These are phyloP conservation scores for Triangularia verruculosa DNA, from an alignment of 2,329 filamentous ascomycete species.

Conservation along the genomic window DNA sequence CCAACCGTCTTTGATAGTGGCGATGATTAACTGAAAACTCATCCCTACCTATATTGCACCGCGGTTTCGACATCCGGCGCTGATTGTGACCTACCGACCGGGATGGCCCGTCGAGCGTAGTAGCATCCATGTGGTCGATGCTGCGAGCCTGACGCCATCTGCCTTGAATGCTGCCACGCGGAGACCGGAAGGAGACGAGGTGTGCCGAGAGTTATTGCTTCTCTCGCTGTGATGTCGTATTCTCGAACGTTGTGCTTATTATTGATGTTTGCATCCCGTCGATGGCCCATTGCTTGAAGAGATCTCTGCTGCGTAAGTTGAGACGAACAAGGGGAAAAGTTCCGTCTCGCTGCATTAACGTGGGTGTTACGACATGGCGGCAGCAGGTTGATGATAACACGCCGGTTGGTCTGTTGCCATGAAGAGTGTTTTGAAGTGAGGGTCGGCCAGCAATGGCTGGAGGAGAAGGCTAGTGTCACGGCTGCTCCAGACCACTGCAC, in stretches of 20 bases:
- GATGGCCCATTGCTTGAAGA: background rate
- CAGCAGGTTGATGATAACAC: background rate
- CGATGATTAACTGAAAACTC: background rate
- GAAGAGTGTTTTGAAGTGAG: background rate
- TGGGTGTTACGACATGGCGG: background rate
- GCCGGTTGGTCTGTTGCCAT: background rate
- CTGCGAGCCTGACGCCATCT: background rate
- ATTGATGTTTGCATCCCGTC: background rate
- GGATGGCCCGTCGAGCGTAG: background rate
- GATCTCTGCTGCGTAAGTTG: background rate
- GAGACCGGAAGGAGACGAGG: background rate
- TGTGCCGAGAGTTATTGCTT: background rate
- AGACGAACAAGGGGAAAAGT: background rate
- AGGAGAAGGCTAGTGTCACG: no score
- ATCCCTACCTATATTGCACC: background rate
- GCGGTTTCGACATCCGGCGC: background rate
- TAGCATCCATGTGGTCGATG: background rate
- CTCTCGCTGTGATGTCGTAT: background rate
- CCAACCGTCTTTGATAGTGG: background rate
- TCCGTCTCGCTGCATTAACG: background rate
- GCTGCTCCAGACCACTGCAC: no score
- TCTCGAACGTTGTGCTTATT: background rate
- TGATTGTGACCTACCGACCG: background rate
- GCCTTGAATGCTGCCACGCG: background rate
- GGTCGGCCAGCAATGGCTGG: background rate